These are phyloP conservation scores for Boletus insuetus DNA, from an alignment of 768 basidiomycete genomes.

Conservation along the genomic window DNA sequence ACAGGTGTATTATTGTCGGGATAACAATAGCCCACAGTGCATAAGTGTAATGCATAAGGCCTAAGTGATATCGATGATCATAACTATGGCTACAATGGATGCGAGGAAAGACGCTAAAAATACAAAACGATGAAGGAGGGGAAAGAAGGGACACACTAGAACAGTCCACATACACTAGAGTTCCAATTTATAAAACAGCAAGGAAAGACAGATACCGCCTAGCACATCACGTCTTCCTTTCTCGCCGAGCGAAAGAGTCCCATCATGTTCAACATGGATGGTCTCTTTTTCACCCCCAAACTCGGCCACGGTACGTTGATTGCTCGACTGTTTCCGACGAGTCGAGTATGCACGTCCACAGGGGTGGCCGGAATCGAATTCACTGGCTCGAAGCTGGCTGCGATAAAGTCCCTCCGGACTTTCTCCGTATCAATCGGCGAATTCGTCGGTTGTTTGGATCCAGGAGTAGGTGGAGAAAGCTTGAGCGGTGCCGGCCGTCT, in stretches of 20 bases:
- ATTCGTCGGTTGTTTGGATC: conserved; percentile 33
- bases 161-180: not conserved
- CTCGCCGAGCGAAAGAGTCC: conserved; percentile 30
- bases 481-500: conserved; percentile 44
- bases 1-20: too few relatives aligned
- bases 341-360: not conserved
- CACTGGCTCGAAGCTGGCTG: conserved; percentile 42
- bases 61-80: too few relatives aligned
- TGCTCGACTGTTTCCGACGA: not conserved
- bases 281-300: conserved; percentile 21
- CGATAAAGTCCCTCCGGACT: conserved; percentile 41
- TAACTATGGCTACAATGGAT: too few relatives aligned
- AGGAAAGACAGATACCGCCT: not conserved
- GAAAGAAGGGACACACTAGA: not conserved
- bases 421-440: conserved; percentile 35
- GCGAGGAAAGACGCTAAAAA: not conserved
- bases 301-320: conserved; percentile 7
- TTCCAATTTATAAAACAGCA: too few relatives aligned
- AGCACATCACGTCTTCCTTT: conserved; percentile 17
- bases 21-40: too few relatives aligned
- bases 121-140: not conserved
- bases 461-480: conserved; percentile 33
- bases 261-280: conserved; percentile 27
- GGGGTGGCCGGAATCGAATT: not conserved
- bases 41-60: too few relatives aligned